These are phyloP conservation scores for Yamadazyma kanchanaburiensis DNA, from an alignment of 1,139 yeast genomes.

Conservation along the genomic window DNA sequence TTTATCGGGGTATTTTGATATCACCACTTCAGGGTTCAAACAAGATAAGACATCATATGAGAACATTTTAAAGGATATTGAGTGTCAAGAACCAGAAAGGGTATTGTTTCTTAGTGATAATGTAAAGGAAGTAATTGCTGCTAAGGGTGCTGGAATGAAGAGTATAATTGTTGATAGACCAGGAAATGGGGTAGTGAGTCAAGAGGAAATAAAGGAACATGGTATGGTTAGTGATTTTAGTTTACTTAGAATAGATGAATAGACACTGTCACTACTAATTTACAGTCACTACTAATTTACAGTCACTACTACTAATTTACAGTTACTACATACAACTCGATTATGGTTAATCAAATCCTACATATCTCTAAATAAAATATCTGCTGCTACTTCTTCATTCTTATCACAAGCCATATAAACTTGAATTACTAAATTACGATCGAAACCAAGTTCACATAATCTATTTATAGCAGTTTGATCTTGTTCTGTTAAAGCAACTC, in stretches of 20 bases:
- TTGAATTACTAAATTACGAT: slow-evolving; percentile 80
- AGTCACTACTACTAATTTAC: too few relatives aligned
- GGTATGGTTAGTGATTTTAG: slow-evolving; percentile 14
- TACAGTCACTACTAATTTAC: too few relatives aligned
- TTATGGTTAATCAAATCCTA: slow-evolving; percentile 12
- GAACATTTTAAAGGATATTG: slow-evolving; percentile 52
- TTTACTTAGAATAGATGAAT: not conserved
- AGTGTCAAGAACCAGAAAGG: slow-evolving; percentile 19
- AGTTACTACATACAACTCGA: slow-evolving; percentile 1
- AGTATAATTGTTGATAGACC: slow-evolving; percentile 65
- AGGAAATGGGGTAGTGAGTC: slow-evolving; percentile 62
- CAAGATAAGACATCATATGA: slow-evolving; percentile 54
- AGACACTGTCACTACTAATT: too few relatives aligned
- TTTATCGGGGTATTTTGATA: slow-evolving; percentile 75
- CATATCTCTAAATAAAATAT: slow-evolving; percentile 67
- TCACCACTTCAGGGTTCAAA: slow-evolving; percentile 79
- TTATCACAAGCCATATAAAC: slow-evolving; percentile 98
- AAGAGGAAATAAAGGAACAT: slow-evolving; percentile 20
- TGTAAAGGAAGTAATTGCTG: slow-evolving; percentile 67
- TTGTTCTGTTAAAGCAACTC: slow-evolving; percentile 68
- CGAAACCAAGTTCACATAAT: slow-evolving; percentile 90
- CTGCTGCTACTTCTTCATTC: slow-evolving; percentile 95
- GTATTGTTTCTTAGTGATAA: slow-evolving; percentile 77
- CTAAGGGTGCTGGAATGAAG: slow-evolving; percentile 60
- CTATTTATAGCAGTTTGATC: slow-evolving; percentile 88